A percentile compares a stretch with the other conserved stretches of the same genome.
These are phyloP conservation scores for Boletellus emodensis DNA, from an alignment of 768 basidiomycete genomes.

Conservation along the genomic window DNA sequence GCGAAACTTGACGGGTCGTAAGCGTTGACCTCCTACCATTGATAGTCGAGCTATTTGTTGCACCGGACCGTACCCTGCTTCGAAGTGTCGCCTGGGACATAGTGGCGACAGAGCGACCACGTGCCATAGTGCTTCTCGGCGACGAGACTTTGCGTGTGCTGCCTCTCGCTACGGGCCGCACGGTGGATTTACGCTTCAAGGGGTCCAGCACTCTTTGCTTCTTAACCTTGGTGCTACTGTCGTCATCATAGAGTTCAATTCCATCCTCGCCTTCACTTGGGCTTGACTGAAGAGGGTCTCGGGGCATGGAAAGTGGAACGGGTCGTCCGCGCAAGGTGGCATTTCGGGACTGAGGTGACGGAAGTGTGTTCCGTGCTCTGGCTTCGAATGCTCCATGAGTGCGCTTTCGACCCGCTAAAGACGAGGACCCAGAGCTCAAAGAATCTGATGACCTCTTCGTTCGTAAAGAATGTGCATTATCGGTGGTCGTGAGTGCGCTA, in stretches of 20 bases:
- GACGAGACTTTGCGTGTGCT: slow-evolving; percentile 15
- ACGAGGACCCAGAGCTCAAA: slow-evolving; percentile 34
- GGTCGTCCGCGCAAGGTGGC: slow-evolving; percentile 28
- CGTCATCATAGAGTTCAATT: slow-evolving; percentile 6
- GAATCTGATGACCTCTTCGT: slow-evolving; percentile 43
- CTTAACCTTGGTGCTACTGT: slow-evolving; percentile 14
- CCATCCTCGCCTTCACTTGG: slow-evolving; percentile 23
- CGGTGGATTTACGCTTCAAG: slow-evolving; percentile 21
- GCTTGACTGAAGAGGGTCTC: slow-evolving; percentile 18
- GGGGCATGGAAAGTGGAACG: background rate
- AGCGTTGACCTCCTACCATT: slow-evolving; percentile 12
- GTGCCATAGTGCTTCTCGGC: slow-evolving; percentile 6
- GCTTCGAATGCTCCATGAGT: slow-evolving; percentile 16
- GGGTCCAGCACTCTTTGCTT: slow-evolving; percentile 27
- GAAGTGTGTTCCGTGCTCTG: background rate
- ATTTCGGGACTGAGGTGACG: slow-evolving; percentile 12
- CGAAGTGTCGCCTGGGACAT: slow-evolving; percentile 9
- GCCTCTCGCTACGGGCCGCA: slow-evolving; percentile 22
- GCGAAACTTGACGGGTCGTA: slow-evolving; percentile 8
- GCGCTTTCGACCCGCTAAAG: slow-evolving; percentile 42
- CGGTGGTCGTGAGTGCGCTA: slow-evolving; percentile 37
- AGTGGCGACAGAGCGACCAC: slow-evolving; percentile 8
- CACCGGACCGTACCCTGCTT: slow-evolving; percentile 9
- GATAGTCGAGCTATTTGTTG: slow-evolving; percentile 6
- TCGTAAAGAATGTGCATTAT: slow-evolving; percentile 36